Evolutionary conservation across 345 rosid genomes (phyloP).

Genomic region (Pelargonium nanum): DNA sequence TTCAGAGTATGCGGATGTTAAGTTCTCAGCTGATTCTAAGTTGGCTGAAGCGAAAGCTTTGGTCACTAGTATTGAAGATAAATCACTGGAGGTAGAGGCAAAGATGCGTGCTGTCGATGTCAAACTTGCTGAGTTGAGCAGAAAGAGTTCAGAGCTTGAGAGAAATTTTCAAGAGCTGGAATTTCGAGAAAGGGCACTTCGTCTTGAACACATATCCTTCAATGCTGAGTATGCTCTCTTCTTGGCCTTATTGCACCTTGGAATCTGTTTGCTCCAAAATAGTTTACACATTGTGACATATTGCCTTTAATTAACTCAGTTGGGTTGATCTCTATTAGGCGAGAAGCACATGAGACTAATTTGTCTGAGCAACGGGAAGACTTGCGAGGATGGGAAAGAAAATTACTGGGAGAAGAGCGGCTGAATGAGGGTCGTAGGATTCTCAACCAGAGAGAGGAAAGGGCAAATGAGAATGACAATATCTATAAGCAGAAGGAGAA

Average conservation of each 20-base stretch:
- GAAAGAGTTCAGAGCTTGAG: constrained; percentile 71
- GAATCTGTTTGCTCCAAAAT: background rate
- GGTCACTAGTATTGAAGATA: constrained; percentile 65
- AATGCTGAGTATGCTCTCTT: constrained; percentile 54
- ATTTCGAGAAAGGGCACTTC: constrained; percentile 49
- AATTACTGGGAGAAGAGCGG: constrained; percentile 21
- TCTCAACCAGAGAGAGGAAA: constrained; percentile 84
- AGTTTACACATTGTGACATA: too few species aligned
- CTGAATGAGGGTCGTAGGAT: constrained; percentile 6
- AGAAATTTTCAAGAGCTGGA: constrained; percentile 74
- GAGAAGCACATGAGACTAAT: constrained; percentile 52
- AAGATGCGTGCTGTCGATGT: constrained; percentile 81
- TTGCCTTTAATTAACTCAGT: too few species aligned
- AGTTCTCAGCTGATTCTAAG: constrained; percentile 84
- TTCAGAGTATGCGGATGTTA: constrained; percentile 76
- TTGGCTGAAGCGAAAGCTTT: constrained; percentile 82
- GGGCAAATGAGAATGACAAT: constrained; percentile 68
- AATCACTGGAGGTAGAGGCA: constrained; percentile 73
- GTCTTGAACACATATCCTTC: constrained; percentile 68
- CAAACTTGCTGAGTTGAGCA: constrained; percentile 81
- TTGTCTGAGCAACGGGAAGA: constrained; percentile 89
- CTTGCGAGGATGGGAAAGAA: constrained; percentile 83
- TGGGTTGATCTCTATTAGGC: constrained; percentile 34
- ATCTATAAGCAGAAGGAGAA: constrained; percentile 65
- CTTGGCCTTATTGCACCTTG: constrained; percentile 1